Evolutionary conservation across 441 rosid species (phyloP), one percentile per base, ranked within the genome.

Genomic region (Melianthus villosus): DNA sequence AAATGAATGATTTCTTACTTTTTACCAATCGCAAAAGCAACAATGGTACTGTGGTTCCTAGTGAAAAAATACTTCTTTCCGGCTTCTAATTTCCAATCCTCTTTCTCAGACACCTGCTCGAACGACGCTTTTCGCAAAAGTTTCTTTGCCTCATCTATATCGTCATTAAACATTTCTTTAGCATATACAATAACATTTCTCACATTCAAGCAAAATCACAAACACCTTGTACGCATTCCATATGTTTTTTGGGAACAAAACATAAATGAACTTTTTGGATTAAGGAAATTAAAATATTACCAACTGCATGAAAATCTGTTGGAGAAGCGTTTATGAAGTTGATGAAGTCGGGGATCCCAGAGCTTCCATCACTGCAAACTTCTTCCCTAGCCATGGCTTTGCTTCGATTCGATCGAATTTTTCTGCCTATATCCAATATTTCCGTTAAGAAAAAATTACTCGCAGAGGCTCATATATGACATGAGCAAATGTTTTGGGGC

Each of bases 261-360:
- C 5, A 30, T 11, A 11, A 14, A 30, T 14, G 34, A 30, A 30
- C 4, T n/a, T 4, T n/a, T n/a, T 10, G 10, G 31, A 26, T 22
- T 7, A 9, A 31, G 32, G 11, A 23, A 31, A 4, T 10, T 16
- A 8, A 23, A 16, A 13, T 13, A 20, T 50, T 74, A 89, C 96
- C 96, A 11, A 84, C 94, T 55, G 96, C 98, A 34, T 89, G 98
- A 53, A 89, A 89, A 25, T 94, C 94, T 11, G 98, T 89, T 15
- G 98, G 98, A 34, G 98, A 84, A 39, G 78, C 82, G 63, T 89
- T 84, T 58, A 84, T 68, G 72, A 78, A 89, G 55, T 67, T 32
- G 56, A 89, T 60, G 45, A 89, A 56, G 46, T 81, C 98, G 44
- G 69, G 48, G 35, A 68, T 73, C 16, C 77, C 52, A 10, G 63